These are phyloP conservation scores for Didymella sp. DNA, from an alignment of 2,329 filamentous ascomycete species.

Conservation along the genomic window DNA sequence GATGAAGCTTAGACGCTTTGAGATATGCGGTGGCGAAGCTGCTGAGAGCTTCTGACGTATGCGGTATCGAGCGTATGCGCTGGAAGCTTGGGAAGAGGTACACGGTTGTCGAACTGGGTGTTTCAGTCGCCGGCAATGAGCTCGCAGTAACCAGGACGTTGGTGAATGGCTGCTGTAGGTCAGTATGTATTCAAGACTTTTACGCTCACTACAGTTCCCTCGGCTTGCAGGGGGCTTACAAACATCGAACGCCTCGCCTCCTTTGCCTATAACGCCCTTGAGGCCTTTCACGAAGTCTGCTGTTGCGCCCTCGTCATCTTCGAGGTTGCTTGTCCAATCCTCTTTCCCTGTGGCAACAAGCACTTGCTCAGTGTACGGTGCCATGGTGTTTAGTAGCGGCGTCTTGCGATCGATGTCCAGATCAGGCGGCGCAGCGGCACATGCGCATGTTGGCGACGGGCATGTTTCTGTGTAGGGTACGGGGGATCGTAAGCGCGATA, in stretches of 20 bases:
- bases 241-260: constrained; percentile 56
- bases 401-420: constrained; percentile 77
- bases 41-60: constrained; percentile 63
- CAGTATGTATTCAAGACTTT: background rate
- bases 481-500: constrained; percentile 12
- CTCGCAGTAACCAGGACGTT: constrained; percentile 78
- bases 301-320: constrained; percentile 70
- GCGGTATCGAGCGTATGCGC: constrained; percentile 75
- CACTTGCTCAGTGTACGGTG: constrained; percentile 80
- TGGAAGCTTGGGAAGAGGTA: constrained; percentile 85
- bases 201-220: background rate
- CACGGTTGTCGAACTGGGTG: constrained; percentile 38
- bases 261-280: constrained; percentile 60
- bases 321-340: constrained; percentile 85
- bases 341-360: constrained; percentile 79
- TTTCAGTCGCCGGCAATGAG: constrained; percentile 66
- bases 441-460: constrained; percentile 78
- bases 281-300: constrained; percentile 70
- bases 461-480: constrained; percentile 57
- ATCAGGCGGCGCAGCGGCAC: constrained; percentile 69
- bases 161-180: constrained; percentile 72
- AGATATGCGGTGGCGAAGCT: constrained; percentile 70
- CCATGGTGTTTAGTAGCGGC: constrained; percentile 77
- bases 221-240: constrained; percentile 36
- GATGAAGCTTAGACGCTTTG: constrained; percentile 68